A percentile compares a stretch with the other conserved stretches of the same genome.
Evolutionary conservation across 495 filamentous ascomycete species (phyloP).

Genomic region (Cairneyella variabilis): DNA sequence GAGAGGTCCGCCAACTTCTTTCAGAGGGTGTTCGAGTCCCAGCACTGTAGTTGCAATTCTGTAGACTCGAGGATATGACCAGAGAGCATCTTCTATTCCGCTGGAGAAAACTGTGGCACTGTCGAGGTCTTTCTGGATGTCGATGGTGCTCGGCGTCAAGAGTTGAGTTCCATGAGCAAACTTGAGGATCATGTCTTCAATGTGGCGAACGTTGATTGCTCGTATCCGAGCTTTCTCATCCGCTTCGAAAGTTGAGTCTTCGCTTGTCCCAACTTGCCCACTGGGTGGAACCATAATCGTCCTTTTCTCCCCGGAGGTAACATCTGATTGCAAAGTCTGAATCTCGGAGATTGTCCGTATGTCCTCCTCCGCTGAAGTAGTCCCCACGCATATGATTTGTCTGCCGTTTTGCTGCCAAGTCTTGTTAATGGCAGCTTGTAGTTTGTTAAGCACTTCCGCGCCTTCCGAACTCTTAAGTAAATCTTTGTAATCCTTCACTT

Average conservation of each 20-base stretch:
- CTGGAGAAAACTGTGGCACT: constrained; percentile 18
- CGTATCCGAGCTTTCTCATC: constrained; percentile 46
- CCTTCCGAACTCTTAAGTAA: constrained; percentile 61
- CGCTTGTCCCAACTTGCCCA: constrained; percentile 12
- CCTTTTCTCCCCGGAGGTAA: constrained; percentile 33
- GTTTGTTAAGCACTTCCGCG: constrained; percentile 54
- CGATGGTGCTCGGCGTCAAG: neutral
- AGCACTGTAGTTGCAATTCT: constrained; percentile 58
- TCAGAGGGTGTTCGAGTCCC: constrained; percentile 30
- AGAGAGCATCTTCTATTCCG: constrained; percentile 49
- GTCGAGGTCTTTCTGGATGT: constrained; percentile 29
- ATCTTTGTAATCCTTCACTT: constrained; percentile 77
- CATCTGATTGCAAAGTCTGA: constrained; percentile 31
- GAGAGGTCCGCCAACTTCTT: constrained; percentile 14
- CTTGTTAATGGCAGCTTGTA: constrained; percentile 68
- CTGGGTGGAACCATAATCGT: constrained; percentile 49
- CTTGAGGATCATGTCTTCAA: constrained; percentile 54
- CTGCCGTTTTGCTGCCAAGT: constrained; percentile 65
- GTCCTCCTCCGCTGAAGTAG: constrained; percentile 31
- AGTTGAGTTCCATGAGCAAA: constrained; percentile 14
- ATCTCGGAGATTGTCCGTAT: constrained; percentile 22
- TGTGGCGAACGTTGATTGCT: constrained; percentile 65
- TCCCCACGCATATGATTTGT: constrained; percentile 74
- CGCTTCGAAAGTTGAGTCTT: constrained; percentile 23
- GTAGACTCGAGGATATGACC: constrained; percentile 58